Base-by-base conservation (phyloP, 441 rosid genomes). In the Gossypium schwendimanii region DNA sequence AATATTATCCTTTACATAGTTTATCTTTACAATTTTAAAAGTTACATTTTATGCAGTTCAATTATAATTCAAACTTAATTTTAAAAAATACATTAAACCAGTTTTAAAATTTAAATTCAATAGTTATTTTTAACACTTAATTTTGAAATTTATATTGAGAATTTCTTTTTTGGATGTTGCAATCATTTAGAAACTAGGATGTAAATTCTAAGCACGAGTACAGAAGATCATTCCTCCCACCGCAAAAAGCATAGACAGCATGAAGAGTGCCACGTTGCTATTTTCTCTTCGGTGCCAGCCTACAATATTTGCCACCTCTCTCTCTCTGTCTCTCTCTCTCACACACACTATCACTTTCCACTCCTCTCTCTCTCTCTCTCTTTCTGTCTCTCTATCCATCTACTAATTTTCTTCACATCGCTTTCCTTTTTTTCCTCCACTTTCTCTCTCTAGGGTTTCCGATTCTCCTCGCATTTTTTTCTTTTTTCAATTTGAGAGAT, bases 261-360 rank as follows among this genome's bases (percentile, higher is more conserved):
- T 60, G 83, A 73, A 70, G 75, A 60, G 72, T 70, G 89, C 86
- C 96, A 88, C 97, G 91, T 90, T 70, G 81, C 90, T 54, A 67
- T 71, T 36, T 59, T 81, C 83, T 77, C 79, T 79, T 86, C 82
- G 85, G 82, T 84, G 82, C 71, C 74, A 21, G 68, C 71, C 81
- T 63, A 31, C 59, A 61, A 41, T 52, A 63, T 1, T 60, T 39
- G 44, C 69, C 69, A 64, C 6, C 61, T 53, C 18, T 31, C 28
- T 54, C 69, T 49, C 73, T 10, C 7, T 31, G 1, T 28, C 8
- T 0, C 39, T 6, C 39, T 6, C 39, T 31, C 36, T 28, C 6
- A 36, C 41, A 36, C 41, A 36, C 10, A 36, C 41, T 36, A 36
- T 36, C 41, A 36, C 41, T 36, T 36, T 36, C 41, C 41, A 36